A percentile compares a stretch with the other conserved stretches of the same genome.
Evolutionary conservation across 768 basidiomycete species (phyloP).

Genomic region (Tephrocybe sp.): DNA sequence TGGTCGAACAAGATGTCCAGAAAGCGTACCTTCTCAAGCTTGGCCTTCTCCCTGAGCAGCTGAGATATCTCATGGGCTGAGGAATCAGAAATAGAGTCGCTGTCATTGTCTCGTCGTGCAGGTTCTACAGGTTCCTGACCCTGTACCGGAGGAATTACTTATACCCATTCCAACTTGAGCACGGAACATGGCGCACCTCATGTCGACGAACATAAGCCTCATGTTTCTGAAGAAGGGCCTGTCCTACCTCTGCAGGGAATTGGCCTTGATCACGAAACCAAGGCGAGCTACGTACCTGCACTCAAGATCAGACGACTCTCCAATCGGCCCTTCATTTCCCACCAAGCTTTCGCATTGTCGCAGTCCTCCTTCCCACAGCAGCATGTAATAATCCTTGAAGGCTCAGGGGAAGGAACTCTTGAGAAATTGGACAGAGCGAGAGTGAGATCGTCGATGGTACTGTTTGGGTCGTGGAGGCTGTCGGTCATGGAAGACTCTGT

Average conservation of each 20-base stretch:
- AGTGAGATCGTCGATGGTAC: conserved; percentile 79
- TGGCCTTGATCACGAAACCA: background rate
- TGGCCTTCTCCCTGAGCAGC: conserved; percentile 54
- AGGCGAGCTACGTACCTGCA: conserved; percentile 61
- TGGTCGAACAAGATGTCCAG: background rate
- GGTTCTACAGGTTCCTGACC: background rate
- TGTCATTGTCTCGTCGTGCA: conserved; percentile 15
- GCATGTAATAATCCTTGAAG: conserved; percentile 47
- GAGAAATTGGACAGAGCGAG: conserved; percentile 71
- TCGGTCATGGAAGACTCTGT: conserved; percentile 47
- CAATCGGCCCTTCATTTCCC: conserved; percentile 61
- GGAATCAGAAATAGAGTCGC: conserved; percentile 27
- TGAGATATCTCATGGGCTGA: conserved; percentile 27
- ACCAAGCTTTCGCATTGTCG: conserved; percentile 62
- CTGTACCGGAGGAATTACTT: conserved; percentile 2
- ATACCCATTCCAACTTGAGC: background rate
- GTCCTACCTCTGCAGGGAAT: conserved; percentile 72
- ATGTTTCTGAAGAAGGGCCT: conserved; percentile 81
- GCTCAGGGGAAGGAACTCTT: conserved; percentile 72
- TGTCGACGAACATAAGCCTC: conserved; percentile 80
- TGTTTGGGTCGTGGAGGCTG: conserved; percentile 51
- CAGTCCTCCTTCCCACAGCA: conserved; percentile 69
- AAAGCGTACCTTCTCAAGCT: conserved; percentile 53
- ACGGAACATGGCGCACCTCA: conserved; percentile 43
- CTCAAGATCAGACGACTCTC: conserved; percentile 80